phyloP scores from a whole-genome alignment of 176 grass and related monocot species.

The Triticum turgidum region DNA sequence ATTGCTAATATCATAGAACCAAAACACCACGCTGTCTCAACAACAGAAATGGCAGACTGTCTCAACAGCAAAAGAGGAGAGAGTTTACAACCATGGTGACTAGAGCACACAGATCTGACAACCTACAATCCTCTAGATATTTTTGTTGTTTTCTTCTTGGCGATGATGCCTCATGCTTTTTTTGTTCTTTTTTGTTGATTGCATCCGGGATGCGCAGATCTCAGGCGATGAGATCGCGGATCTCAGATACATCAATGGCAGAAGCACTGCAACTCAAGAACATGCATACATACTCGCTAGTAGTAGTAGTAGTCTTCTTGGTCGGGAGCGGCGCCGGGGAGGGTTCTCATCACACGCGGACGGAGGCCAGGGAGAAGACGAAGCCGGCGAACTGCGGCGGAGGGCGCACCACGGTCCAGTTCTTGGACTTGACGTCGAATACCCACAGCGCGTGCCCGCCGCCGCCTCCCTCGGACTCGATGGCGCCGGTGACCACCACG shows the following conservation, averaged over 20 bases:
- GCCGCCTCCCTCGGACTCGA: slow-evolving; percentile 6
- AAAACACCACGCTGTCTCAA: slow-evolving; percentile 8
- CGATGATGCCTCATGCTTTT: background rate
- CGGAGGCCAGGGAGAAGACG: slow-evolving; percentile 49
- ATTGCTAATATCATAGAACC: background rate
- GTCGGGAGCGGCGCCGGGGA: background rate
- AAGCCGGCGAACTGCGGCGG: slow-evolving; percentile 48
- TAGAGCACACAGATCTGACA: background rate
- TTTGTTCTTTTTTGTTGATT: background rate
- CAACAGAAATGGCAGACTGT: background rate
- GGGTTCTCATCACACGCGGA: slow-evolving; percentile 23
- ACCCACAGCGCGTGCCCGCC: slow-evolving; percentile 53
- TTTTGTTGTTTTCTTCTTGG: background rate
- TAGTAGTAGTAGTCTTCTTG: background rate
- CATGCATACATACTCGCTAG: background rate
- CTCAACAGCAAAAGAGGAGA: background rate
- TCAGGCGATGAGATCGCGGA: background rate
- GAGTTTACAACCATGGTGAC: background rate
- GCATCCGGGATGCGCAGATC: background rate
- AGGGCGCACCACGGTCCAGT: slow-evolving; percentile 41
- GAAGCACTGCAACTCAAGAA: slow-evolving; percentile 13
- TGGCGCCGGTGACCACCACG: slow-evolving; percentile 55
- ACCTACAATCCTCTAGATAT: background rate
- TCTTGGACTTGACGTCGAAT: slow-evolving; percentile 44
- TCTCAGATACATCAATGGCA: slow-evolving; percentile 30